Percentiles rank a stretch among this genome's conserved stretches.
Evolutionary conservation across 2,329 filamentous ascomycete species (phyloP).

Genomic region (Phialocephala sp.): DNA sequence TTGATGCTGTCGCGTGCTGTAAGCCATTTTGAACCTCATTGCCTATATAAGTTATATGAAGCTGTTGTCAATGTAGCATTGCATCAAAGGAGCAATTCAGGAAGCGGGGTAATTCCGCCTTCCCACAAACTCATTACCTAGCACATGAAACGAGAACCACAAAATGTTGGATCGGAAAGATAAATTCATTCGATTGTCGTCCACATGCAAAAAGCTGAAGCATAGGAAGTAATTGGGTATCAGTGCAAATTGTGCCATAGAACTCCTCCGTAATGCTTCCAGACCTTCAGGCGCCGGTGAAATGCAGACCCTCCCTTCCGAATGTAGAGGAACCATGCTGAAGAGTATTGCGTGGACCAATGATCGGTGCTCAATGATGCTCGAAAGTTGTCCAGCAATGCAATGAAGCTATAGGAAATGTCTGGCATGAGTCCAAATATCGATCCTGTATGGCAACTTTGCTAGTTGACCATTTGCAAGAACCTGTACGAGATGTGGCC

Average conservation of each 20-base stretch:
- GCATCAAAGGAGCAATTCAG: neutral
- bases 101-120: neutral
- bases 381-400: neutral
- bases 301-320: neutral
- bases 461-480: neutral
- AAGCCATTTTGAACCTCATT: neutral
- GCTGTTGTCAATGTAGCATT: neutral
- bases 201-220: neutral
- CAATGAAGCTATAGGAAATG: neutral
- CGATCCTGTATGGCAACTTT: too few species aligned
- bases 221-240: neutral
- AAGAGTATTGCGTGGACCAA: neutral
- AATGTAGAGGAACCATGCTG: neutral
- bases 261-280: conserved; percentile 4
- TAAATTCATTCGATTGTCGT: conserved; percentile 1
- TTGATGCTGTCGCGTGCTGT: neutral
- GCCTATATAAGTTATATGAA: neutral
- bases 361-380: neutral
- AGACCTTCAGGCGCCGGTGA: neutral
- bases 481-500: neutral
- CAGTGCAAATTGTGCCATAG: neutral
- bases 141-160: too few species aligned
- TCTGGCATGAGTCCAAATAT: neutral
- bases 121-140: neutral
- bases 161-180: neutral